phyloP scores from a whole-genome alignment of 495 filamentous ascomycete genomes.

The Daldinia caldariorum region DNA sequence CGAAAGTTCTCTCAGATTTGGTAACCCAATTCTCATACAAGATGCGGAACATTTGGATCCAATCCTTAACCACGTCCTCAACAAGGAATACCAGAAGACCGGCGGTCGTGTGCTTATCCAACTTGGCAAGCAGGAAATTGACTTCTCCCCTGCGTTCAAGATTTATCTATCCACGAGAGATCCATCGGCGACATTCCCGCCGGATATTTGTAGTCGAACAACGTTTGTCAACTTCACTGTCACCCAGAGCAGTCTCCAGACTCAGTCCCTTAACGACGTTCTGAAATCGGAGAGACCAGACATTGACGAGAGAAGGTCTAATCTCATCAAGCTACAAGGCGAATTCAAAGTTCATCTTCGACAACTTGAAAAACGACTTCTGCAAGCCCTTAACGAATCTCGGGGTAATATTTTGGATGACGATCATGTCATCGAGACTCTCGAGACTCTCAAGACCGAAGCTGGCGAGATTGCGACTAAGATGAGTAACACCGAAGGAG shows the following conservation, averaged over 20 bases:
- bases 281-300: constrained; percentile 97
- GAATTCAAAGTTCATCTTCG: constrained; percentile 98
- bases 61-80: constrained; percentile 97
- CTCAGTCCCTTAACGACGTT: constrained; percentile 95
- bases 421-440: constrained; percentile 95
- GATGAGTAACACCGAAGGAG: constrained; percentile 95
- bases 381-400: constrained; percentile 96
- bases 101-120: constrained; percentile 98
- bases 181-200: constrained; percentile 95
- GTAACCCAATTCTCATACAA: constrained; percentile 97
- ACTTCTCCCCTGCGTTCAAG: constrained; percentile 97
- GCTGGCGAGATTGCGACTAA: constrained; percentile 94
- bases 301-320: constrained; percentile 95
- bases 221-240: constrained; percentile 99
- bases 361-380: constrained; percentile 91
- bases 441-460: constrained; percentile 97
- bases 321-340: constrained; percentile 97
- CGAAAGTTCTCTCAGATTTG: constrained; percentile 95
- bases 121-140: constrained; percentile 97
- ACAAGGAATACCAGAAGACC: constrained; percentile 99
- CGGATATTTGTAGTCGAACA: constrained; percentile 96
- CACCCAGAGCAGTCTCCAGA: constrained; percentile 97
- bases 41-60: constrained; percentile 97
- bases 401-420: constrained; percentile 98
- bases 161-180: constrained; percentile 95